Base-by-base conservation (phyloP, 2,329 filamentous ascomycete species). In the Alternaria consortialis region DNA sequence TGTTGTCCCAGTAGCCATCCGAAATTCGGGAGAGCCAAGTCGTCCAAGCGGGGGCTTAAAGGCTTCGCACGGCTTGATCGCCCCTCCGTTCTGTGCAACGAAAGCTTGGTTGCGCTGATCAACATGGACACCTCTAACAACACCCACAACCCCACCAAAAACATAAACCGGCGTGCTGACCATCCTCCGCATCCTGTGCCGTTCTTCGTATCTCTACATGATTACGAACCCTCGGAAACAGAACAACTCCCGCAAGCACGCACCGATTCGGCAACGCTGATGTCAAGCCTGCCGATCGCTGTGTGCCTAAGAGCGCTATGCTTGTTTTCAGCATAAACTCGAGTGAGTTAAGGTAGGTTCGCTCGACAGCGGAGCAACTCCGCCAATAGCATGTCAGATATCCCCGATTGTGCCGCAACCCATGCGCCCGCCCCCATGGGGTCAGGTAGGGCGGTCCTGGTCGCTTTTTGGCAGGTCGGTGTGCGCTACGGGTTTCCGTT, bases 51-150 rank as follows among this genome's bases (percentile, higher is more conserved):
- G 47, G 47, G 42, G 36, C 23, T 27, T 15, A 39, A 42, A 54
- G 34, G 56, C 56, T 59, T 59, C 56, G 51, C 56, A 25, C 36
- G 44, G 56, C 56, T 59, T 59, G 51, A 42, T 31, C 34, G 42
- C 27, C 56, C 20, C 51, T 44, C 36, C 29, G 15, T 25, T 17
- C 23, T 23, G 9, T 32, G 12, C 29, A 6, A 40, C 40, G 29
- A 55, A 59, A 55, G 51, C 51, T 55, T 59, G 40, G 46, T 17
- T 25, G 12, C 32, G 20, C 46, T 36, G 32, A 37, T 25, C 32
- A 43, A 50, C 46, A 40, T 15, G 9, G 20, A 23, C 36, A 5
- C 8, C 36, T 43, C 36, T 32, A 47, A 23, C 43, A 40, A 52
- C 36, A 52, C 25, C 23, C 50, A 40, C 34, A 52, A n/a, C 25